These are phyloP conservation scores for Paramecium sonneborni DNA, from an alignment of 73 alveolate genomes.

Conservation along the genomic window DNA sequence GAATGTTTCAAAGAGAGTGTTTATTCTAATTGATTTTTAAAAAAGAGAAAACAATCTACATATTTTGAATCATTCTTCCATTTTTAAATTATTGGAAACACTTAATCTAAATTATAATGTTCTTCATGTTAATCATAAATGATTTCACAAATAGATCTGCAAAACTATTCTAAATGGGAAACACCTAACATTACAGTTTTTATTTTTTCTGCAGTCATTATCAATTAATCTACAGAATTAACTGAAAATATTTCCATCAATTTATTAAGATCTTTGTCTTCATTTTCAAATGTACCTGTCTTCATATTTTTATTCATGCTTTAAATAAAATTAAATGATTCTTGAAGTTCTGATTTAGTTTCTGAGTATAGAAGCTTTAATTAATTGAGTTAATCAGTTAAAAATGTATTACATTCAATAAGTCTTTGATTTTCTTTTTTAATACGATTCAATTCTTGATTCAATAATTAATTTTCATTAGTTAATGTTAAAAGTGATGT, in stretches of 20 bases:
- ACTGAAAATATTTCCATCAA: slow-evolving; percentile 55
- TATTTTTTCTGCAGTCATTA: slow-evolving; percentile 50
- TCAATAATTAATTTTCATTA: background rate
- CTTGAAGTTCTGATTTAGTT: slow-evolving; percentile 32
- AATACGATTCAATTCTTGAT: slow-evolving; percentile 5
- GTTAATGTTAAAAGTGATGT: background rate
- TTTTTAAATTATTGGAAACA: background rate
- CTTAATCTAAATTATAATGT: slow-evolving; percentile 48
- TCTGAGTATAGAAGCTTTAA: slow-evolving; percentile 16
- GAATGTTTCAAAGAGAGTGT: slow-evolving; percentile 30
- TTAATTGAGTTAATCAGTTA: background rate
- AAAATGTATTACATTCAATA: background rate
- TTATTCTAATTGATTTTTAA: slow-evolving; percentile 44
- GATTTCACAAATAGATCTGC: slow-evolving; percentile 40
- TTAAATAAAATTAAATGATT: slow-evolving; percentile 17
- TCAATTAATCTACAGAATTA: slow-evolving; percentile 27
- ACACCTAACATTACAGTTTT: slow-evolving; percentile 61
- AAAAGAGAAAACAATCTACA: slow-evolving; percentile 44
- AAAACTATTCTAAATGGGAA: slow-evolving; percentile 45
- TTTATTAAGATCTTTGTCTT: background rate
- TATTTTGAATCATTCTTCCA: slow-evolving; percentile 52
- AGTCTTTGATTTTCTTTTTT: slow-evolving; percentile 41
- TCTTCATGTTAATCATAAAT: slow-evolving; percentile 56
- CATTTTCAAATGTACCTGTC: slow-evolving; percentile 48
- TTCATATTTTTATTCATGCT: background rate